Base-by-base conservation (phyloP, 2,329 filamentous ascomycete genomes). In the Clarireedia hainanense region DNA sequence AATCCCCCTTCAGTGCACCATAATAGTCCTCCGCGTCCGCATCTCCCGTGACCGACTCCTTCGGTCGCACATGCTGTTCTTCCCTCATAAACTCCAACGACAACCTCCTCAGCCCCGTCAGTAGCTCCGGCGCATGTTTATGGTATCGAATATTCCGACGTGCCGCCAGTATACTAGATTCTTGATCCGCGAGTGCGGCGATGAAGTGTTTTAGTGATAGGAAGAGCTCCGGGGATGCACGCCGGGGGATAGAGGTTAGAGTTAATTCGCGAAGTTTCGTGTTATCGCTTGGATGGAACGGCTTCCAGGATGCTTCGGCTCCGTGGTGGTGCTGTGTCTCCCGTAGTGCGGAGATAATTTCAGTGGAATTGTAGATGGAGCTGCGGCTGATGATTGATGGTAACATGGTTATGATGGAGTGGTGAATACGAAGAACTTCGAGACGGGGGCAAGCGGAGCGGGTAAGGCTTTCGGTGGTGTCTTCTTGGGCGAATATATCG, bases 391-490 rank as follows among this genome's bases (percentile, higher is more conserved):
- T n/a, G n/a, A 63, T 47, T 0, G 75, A 76, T 2, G 76, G 77
- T 7, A 80, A 71, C 42, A 75, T 73, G 0, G 82, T 85, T 5
- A 85, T 74, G 2, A 84, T 60, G 0, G 81, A 84, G 64, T 85
- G 82, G 51, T 85, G 82, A 5, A 83, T 70, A 12, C 77, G 75
- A 1, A 85, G 67, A 1, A 70, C 70, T 34, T 76, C 75, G 4
- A 85, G 69, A 59, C 80, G 80, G 26, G 52, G 42, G 23, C 34
- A 45, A 12, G 23, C 40, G 6, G 40, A 10, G 5, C 39, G 56
- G 7, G 17, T 39, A 5, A 57, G 47, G 6, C 47, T 36, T 2
- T 6, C 14, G 6, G 30, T n/a, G 12, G n/a, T 47, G 5, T 52
- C 20, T 52, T 45, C 39, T 9, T 56, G 53, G 4, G 23, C 3